Base-by-base conservation (phyloP, 352 stramenopile genomes). In the Globisporangium solare region DNA sequence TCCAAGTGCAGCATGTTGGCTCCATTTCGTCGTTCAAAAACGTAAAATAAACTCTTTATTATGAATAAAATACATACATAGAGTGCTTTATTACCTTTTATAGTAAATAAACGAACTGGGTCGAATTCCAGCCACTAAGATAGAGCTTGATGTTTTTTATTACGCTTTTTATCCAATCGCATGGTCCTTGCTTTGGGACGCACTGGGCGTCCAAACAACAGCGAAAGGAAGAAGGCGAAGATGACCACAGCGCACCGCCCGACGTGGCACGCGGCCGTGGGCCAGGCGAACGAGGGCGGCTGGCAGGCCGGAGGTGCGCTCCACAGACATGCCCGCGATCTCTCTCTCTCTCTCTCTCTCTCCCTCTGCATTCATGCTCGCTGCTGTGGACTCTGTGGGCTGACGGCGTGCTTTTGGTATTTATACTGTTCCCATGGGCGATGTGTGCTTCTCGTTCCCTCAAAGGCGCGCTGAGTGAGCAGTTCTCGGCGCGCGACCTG, bases 231-330 rank as follows among this genome's bases (percentile, higher is more conserved):
- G 10, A 20, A 35, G 21, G 17, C 18, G 11, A 55, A 37, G 27
- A 94, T 94, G 82, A 94, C 84, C 68, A 94, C 82, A n/a, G 84
- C 84, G 37, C 82, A 92, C 61, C 79, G 84, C 58, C 82, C 84
- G 68, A 94, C 84, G 20, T 94, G 82, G 82, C 77, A 94, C 63
- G 84, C 84, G 54, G 84, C 84, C 55, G 82, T 94, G 57, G 84
- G 84, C 40, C 82, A 94, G 67, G 79, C 87, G 57, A 94, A 92
- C 65, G 82, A 94, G 58, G 84, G 84, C 47, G 84, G 84, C 69
- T 94, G 84, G 82, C 79, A 94, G 41, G 69, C 82, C 5, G 84
- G 82, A 68, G 83, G 82, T 92, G 37, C 43, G 64, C 15, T n/a
- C 43, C 20, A 7, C 22, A 51, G 27, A 35, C 5, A 11, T 18